Conservation (phyloP, 2,329 filamentous ascomycete species). For the Aspergillus nomiae region DNA sequence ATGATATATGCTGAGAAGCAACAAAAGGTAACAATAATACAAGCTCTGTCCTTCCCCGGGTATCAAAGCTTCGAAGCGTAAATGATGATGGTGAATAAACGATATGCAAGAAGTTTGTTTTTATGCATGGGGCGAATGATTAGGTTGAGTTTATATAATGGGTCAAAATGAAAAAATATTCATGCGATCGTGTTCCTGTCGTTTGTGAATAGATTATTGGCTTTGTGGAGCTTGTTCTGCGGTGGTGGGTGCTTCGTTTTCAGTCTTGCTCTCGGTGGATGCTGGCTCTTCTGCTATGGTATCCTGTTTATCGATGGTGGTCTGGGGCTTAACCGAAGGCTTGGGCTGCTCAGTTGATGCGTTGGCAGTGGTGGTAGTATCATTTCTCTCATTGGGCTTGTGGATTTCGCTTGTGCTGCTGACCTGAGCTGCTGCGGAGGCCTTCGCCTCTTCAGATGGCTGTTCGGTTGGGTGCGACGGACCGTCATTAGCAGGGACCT, state of each 20-base stretch:
- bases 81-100: neutral
- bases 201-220: neutral
- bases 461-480: constrained; percentile 3
- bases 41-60: constrained; percentile 5
- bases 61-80: constrained; percentile 8
- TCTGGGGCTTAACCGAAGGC: neutral
- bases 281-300: neutral
- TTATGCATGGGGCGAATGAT: neutral
- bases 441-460: neutral
- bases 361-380: neutral
- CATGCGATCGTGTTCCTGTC: neutral
- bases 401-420: neutral
- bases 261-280: neutral
- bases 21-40: neutral
- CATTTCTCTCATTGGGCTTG: neutral
- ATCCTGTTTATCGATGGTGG: neutral
- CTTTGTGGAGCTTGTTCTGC: neutral
- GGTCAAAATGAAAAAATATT: neutral
- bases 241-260: neutral
- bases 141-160: neutral
- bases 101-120: neutral
- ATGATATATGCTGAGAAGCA: neutral
- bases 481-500: constrained; percentile 26
- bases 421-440: neutral
- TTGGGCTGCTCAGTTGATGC: neutral